Evolutionary conservation across 495 filamentous ascomycete species (phyloP), one percentile per base, ranked within the genome.

Genomic region (Elasticomyces elasticus): DNA sequence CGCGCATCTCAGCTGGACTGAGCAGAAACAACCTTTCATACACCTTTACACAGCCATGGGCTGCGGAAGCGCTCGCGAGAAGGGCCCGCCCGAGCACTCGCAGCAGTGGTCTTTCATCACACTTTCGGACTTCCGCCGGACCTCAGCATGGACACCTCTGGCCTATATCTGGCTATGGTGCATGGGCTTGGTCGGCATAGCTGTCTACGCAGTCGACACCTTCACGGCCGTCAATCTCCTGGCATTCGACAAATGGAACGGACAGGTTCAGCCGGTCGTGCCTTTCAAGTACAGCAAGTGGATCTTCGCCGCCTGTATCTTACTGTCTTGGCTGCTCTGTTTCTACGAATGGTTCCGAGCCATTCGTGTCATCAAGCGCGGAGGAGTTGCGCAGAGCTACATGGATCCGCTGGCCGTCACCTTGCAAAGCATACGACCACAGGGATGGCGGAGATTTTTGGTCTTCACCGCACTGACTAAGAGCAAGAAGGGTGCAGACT

Each of bases 91-190:
- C 43, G 69, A 74, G 35, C 75, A 88, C 51, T 87, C 94, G 68
- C 85, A 94, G 72, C 88, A 87, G 75, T 98, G 92, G 87, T 86
- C 89, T 62, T 95, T 87, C 61, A 88, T 98, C 64, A 96, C 84
- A 65, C 79, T 98, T 10, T 74, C 78, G 51, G 92, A 96, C 66
- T 98, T 96, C 75, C 86, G 86, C 62, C 80, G 83, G 5, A 80
- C 79, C 20, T 88, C 85, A 5, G 87, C 84, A 70, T 80, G 82
- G 55, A 76, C 83, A 0, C 74, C 76, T 9, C 78, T 94, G 59
- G 92, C 91, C 43, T 98, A 95, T 70, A 78, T 72, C 62, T 89
- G 85, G 68, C 76, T 98, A 55, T 92, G 81, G 73, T 70, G 91
- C 26, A 83, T 87, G 51, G 75, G 89, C 25, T 33, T 91, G 46